Evolutionary conservation across 306 rosid species (phyloP), one percentile per base, ranked within the genome.

Genomic region (Quercus wislizeni): DNA sequence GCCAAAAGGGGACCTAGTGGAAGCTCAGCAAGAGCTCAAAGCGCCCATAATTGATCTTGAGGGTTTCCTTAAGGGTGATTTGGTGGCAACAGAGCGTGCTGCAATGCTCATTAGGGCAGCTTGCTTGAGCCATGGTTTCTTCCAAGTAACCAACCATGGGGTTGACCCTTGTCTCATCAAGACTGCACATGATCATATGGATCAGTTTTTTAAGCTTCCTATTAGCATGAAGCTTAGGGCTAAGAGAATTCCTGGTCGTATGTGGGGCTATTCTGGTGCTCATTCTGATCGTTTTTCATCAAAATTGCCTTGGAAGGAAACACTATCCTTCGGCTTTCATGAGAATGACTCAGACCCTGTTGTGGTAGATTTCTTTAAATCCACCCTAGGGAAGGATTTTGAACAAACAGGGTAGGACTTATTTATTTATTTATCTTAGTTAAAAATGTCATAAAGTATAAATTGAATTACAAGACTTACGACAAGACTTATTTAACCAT

Each of bases 281-380:
- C 97, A 92, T 80, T 85, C 90, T 54, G 85, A 90, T n/a, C 90
- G 98, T 5, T 94, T 89, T 81, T 80, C 92, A 1, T 82, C 96
- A 3, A 89, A 80, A 30, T 77, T 90, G 7, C 96, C 97, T 0
- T 94, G 97, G 98, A 94, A 92, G 83, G 97, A 94, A 79, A 89
- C 98, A 27, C 74, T 94, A 31, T 87, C 98, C 56, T 94, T 92
- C 61, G 86, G 78, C 2, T 89, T 80, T 55, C 76, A 72, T 73
- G 73, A 84, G 12, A 58, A 78, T 56, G 25, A 72, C n/a, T 18
- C 61, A 0, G 54, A 74, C 15, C 80, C 85, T 1, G 76, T 79
- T 8, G 95, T 92, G 17, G 71, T 56, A 2, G 82, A 87, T 74
- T 89, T 83, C 85, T 92, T 90, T 52, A 72, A 17, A 21, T 83